Percentiles rank a stretch among this genome's conserved stretches.
Conservation (phyloP, 1,284 basidiomycete species). For the Tilletia caries region DNA sequence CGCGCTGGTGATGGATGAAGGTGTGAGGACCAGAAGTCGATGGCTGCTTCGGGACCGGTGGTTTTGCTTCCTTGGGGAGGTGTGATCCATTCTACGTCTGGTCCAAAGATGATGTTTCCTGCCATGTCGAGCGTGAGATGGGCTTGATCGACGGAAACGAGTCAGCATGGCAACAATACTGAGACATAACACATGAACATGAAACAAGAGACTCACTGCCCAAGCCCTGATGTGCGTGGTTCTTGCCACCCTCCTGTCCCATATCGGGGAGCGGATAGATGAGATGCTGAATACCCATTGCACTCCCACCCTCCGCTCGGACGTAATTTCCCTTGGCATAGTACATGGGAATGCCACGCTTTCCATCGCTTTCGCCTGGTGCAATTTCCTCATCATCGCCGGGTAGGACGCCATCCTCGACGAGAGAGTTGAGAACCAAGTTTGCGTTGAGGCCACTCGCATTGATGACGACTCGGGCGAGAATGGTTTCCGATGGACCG, state of each 20-base stretch:
- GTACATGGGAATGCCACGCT: constrained; percentile 31
- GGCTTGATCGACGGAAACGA: neutral
- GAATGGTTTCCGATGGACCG: constrained; percentile 65
- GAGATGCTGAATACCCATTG: constrained; percentile 38
- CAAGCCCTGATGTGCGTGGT: constrained; percentile 44
- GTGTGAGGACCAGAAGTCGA: constrained; percentile 38
- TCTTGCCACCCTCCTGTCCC: constrained; percentile 21
- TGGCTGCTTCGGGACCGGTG: constrained; percentile 18
- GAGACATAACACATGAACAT: too few species aligned
- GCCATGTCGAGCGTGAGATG: constrained; percentile 67
- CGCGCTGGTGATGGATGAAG: constrained; percentile 31
- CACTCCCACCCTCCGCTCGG: constrained; percentile 25
- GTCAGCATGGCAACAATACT: too few species aligned
- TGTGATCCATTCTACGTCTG: constrained; percentile 82
- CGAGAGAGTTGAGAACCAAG: constrained; percentile 42
- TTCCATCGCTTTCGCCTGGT: constrained; percentile 14
- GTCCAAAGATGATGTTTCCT: constrained; percentile 85
- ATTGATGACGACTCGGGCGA: constrained; percentile 81
- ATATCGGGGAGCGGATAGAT: constrained; percentile 48
- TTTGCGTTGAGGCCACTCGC: constrained; percentile 71
- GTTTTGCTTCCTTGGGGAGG: constrained; percentile 23
- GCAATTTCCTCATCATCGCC: constrained; percentile 14
- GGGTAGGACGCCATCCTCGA: constrained; percentile 18
- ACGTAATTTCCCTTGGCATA: constrained; percentile 51
- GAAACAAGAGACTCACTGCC: constrained; percentile 28